phyloP scores from a whole-genome alignment of 345 rosid species.

The Erucastrum elatum region DNA sequence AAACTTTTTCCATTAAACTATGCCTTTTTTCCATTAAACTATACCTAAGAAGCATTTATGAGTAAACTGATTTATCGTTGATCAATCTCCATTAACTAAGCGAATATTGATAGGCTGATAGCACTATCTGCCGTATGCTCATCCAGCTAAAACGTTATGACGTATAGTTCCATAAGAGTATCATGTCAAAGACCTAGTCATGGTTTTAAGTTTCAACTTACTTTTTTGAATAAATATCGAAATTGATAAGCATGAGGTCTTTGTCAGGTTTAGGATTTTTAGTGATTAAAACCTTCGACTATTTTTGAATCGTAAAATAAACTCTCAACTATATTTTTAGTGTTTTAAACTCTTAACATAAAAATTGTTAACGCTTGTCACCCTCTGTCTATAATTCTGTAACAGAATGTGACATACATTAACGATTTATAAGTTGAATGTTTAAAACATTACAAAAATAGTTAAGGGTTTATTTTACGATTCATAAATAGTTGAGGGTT shows the following conservation, averaged over 20 bases:
- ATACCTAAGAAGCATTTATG: neutral
- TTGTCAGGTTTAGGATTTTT: neutral
- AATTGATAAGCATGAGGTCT: neutral
- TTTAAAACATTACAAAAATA: too few species aligned
- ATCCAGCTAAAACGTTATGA: neutral
- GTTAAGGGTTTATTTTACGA: too few species aligned
- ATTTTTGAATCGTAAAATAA: too few species aligned
- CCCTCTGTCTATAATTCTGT: too few species aligned
- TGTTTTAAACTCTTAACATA: too few species aligned
- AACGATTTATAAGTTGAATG: too few species aligned
- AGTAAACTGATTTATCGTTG: neutral
- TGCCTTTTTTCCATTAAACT: neutral
- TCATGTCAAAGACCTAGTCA: neutral
- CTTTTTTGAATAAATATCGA: neutral
- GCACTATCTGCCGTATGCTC: neutral
- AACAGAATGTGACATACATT: too few species aligned
- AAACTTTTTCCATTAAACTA: neutral
- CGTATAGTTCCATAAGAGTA: neutral
- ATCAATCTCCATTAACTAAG: neutral
- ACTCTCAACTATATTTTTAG: too few species aligned
- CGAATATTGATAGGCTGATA: neutral
- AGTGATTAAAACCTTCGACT: too few species aligned
- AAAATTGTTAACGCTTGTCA: too few species aligned
- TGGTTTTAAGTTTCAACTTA: neutral
- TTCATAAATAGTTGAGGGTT: too few species aligned